Evolutionary conservation across 2,329 filamentous ascomycete genomes (phyloP), one percentile per base, ranked within the genome.

Genomic region (Sclerotinia glacialis): DNA sequence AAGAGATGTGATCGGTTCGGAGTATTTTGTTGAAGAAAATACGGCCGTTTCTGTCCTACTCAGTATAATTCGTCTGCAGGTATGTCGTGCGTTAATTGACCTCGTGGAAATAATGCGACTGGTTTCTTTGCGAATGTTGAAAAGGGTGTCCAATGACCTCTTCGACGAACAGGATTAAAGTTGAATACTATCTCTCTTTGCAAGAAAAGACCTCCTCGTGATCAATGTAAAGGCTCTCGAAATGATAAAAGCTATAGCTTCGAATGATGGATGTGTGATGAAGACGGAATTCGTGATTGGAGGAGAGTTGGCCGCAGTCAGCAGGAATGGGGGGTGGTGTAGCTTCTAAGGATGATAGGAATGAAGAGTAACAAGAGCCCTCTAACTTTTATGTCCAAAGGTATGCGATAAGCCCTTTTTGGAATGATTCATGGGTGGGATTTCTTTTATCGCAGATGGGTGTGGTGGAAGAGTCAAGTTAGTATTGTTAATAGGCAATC

Each of bases 101-200:
- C 66, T 23, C 28, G 65, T 63, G 72, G 72, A 72, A 71, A 69
- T 67, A 72, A 72, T 56, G 67, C 70, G 71, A 73, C 71, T 71
- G 73, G 71, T 68, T 67, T 70, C 47, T 50, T 50, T 58, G 67
- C 60, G 56, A 37, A 50, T 34, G 62, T 56, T 59, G 54, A 70
- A 69, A 72, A 69, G 72, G 70, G 73, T 71, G 73, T 72, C 74
- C 74, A 76, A 76, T 76, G 75, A 76, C 73, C 74, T 70, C 64
- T 69, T 50, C 58, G 67, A 61, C 58, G 65, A 70, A 71, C 60
- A 69, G 69, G 70, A 66, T 70, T 44, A 47, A 60, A 46, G 67
- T 56, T 66, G 54, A 65, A 50, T 47, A 11, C 23, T 21, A n/a
- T 50, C 28, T 50, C 34, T 26, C 52, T 44, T n/a, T 52, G 60